These are phyloP conservation scores for Exophiala xenobiotica DNA, from an alignment of 2,329 filamentous ascomycete species.

Conservation along the genomic window DNA sequence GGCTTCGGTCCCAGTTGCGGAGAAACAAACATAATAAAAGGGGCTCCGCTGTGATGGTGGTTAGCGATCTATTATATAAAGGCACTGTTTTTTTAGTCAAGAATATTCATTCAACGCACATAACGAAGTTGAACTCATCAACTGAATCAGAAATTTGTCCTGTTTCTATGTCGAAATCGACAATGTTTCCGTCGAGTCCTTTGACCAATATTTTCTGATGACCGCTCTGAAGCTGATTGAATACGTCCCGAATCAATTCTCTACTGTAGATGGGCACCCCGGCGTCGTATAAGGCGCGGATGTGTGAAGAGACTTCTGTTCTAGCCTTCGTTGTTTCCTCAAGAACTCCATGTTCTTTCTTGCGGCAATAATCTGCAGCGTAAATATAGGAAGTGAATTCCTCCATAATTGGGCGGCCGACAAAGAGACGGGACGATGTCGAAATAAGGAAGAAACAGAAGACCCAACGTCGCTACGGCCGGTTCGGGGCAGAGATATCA, in stretches of 20 bases:
- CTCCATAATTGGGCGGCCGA: background rate
- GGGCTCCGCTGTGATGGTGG: background rate
- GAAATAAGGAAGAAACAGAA: no score
- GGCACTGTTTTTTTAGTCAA: no score
- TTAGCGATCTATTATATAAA: background rate
- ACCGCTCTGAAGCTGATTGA: background rate
- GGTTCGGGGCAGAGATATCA: no score
- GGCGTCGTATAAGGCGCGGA: background rate
- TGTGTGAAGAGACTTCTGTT: background rate
- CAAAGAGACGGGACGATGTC: no score
- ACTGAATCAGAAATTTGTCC: background rate
- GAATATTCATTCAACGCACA: background rate
- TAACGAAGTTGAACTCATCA: background rate
- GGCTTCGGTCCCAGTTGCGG: constrained; percentile 1
- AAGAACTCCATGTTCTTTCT: background rate
- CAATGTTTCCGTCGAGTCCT: constrained; percentile 1
- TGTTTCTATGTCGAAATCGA: constrained; percentile 4
- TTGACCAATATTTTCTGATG: background rate
- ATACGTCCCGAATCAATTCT: constrained; percentile 1
- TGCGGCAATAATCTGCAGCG: background rate
- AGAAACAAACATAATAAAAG: constrained; percentile 2
- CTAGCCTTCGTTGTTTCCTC: background rate
- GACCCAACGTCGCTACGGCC: no score
- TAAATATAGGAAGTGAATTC: background rate
- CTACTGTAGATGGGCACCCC: constrained; percentile 1